These are phyloP conservation scores for Magnaporthiopsis rhizophila DNA, from an alignment of 2,329 filamentous ascomycete species.

Conservation along the genomic window DNA sequence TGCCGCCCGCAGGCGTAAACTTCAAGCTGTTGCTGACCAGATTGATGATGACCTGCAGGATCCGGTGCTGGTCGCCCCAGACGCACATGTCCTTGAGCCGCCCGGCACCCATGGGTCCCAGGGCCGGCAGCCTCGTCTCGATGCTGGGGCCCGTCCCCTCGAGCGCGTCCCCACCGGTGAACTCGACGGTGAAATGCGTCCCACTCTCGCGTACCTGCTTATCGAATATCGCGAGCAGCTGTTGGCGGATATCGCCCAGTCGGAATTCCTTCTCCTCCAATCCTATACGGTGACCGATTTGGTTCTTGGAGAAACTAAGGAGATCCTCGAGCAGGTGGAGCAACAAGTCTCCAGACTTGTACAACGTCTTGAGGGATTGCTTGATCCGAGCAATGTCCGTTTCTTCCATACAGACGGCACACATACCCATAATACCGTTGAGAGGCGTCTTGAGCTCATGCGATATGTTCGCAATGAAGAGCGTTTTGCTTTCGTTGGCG, in stretches of 20 bases:
- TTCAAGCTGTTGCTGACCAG: conserved; percentile 87
- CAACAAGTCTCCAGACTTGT: conserved; percentile 75
- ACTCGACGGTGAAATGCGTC: conserved; percentile 66
- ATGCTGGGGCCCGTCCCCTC: conserved; percentile 19
- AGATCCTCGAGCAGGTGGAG: conserved; percentile 83
- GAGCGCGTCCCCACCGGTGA: conserved; percentile 38
- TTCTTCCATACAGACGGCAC: conserved; percentile 86
- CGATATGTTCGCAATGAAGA: conserved; percentile 94
- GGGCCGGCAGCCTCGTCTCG: conserved; percentile 40
- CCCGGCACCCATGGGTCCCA: conserved; percentile 56
- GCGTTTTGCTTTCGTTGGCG: conserved; percentile 94
- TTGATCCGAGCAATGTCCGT: conserved; percentile 71
- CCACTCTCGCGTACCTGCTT: conserved; percentile 76
- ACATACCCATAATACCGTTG: conserved; percentile 94
- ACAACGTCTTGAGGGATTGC: conserved; percentile 77
- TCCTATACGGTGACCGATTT: conserved; percentile 75
- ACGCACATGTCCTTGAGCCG: conserved; percentile 77
- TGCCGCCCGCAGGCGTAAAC: conserved; percentile 73
- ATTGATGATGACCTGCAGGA: conserved; percentile 89
- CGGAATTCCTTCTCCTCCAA: conserved; percentile 82
- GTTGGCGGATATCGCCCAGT: conserved; percentile 73
- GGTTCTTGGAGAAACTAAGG: conserved; percentile 89
- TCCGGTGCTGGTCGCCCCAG: conserved; percentile 88
- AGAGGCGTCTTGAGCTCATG: conserved; percentile 86
- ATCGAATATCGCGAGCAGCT: conserved; percentile 79